phyloP scores from a whole-genome alignment of 169 alveolate species.

The Plasmodium knowlesi region DNA sequence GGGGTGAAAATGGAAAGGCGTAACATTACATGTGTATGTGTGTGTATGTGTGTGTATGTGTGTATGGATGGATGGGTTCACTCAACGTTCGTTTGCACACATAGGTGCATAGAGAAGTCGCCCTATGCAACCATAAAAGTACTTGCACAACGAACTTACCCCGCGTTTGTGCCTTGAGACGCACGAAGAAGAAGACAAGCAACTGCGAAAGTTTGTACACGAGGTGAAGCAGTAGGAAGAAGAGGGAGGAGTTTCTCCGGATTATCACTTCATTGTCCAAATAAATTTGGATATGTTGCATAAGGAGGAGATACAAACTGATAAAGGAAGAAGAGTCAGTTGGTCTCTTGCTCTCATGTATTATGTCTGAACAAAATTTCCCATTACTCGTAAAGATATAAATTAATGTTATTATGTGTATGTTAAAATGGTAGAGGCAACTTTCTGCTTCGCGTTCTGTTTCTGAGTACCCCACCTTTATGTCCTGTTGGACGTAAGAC shows the following conservation, averaged over 20 bases:
- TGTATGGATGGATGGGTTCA: neutral
- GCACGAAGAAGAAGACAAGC: conserved; percentile 13
- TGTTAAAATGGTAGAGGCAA: conserved; percentile 7
- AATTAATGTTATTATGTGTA: conserved; percentile 52
- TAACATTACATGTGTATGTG: neutral
- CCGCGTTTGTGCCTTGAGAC: neutral
- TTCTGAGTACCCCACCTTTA: neutral
- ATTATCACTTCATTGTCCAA: neutral
- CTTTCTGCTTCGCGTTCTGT: conserved; percentile 6
- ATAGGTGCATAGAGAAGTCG: neutral
- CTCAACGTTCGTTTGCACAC: neutral
- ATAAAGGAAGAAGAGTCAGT: conserved; percentile 1
- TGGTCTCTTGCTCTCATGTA: neutral
- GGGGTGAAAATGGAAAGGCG: neutral
- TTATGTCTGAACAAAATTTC: conserved; percentile 12
- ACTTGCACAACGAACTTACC: neutral
- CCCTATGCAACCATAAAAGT: neutral
- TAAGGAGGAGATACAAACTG: conserved; percentile 21
- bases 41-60: too few relatives aligned
- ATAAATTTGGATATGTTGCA: conserved; percentile 1
- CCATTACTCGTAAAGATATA: conserved; percentile 9
- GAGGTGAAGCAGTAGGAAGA: conserved; percentile 30
- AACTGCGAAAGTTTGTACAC: conserved; percentile 68
- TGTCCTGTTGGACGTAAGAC: neutral
- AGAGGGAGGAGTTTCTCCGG: neutral